Evolutionary conservation across 2,329 filamentous ascomycete genomes (phyloP), one percentile per base, ranked within the genome.

Genomic region (Aureobasidium zeae): DNA sequence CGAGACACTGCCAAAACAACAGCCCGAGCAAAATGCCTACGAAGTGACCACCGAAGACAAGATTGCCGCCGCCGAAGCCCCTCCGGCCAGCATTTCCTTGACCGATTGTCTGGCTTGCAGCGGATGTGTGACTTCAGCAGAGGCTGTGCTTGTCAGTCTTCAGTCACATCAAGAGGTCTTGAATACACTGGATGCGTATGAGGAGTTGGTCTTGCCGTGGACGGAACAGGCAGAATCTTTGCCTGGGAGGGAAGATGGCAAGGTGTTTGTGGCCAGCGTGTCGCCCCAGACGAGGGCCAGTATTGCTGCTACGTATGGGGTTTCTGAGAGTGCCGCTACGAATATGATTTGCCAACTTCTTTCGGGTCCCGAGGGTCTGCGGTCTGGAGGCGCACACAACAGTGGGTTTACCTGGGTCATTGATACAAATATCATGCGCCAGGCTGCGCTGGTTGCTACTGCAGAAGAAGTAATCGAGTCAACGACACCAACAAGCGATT

Each of bases 61-160:
- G 57, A 70, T 81, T 47, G 53, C 55, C 8, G 63, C 61, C 31
- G 57, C 63, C 38, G 67, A 78, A 49, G 73, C 75, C 39, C 73
- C 79, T 3, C 85, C 88, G 1, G 88, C 89, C 5, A 80, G 94
- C 60, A 96, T 98, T 55, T 95, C 88, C 36, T 76, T 98, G 49
- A 96, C 91, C 5, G 91, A 98, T 65, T 98, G 91, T 58, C 81
- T 98, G 38, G 91, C 91, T 41, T 98, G 91, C 64, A 95, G 91
- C 8, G 91, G 91, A 42, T 98, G 91, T 63, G 91, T 98, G 39
- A 98, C 91, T 15, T 94, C 88, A 5, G 91, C 91, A 34, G 91
- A 98, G 67, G 91, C 91, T 12, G 86, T 98, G n/a, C 77, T 98
- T 30, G 87, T 98, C 39, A 91, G 85, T 47, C 67, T 98, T 44